Evolutionary conservation across 345 rosid genomes (phyloP).

Genomic region (Theobroma cacao): DNA sequence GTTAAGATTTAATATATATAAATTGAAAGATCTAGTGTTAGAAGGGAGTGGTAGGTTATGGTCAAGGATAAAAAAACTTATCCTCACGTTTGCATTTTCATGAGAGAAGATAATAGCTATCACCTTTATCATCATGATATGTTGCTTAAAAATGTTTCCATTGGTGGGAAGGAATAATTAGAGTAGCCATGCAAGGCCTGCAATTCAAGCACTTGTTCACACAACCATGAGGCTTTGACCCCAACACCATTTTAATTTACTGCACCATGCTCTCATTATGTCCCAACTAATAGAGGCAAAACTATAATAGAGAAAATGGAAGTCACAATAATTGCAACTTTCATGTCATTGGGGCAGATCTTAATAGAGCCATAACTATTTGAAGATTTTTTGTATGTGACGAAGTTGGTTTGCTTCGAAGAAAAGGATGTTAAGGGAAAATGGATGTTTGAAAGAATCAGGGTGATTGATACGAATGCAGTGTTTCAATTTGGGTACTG

Average conservation of each 20-base stretch:
- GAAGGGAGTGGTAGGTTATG: neutral
- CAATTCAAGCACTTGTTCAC: conserved; percentile 60
- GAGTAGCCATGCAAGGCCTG: conserved; percentile 64
- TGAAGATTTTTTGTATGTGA: too few species aligned
- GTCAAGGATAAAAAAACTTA: conserved; percentile 45
- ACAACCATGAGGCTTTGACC: conserved; percentile 79
- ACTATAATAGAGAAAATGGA: conserved; percentile 20
- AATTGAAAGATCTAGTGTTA: too few species aligned
- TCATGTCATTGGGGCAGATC: conserved; percentile 16
- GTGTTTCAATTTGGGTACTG: too few species aligned
- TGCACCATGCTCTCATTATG: conserved; percentile 10
- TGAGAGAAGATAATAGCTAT: conserved; percentile 55
- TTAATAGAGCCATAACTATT: conserved; percentile 20
- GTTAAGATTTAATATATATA: too few species aligned
- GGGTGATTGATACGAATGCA: too few species aligned
- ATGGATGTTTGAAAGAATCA: too few species aligned
- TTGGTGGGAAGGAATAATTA: conserved; percentile 37
- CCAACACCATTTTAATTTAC: conserved; percentile 41
- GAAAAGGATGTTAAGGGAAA: too few species aligned
- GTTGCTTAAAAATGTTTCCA: neutral
- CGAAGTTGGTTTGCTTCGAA: too few species aligned
- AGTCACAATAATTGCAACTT: conserved; percentile 24
- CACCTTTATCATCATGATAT: conserved; percentile 22
- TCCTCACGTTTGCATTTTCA: conserved; percentile 75
- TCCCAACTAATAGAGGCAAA: conserved; percentile 7